Conservation (phyloP, 2,329 filamentous ascomycete genomes). For the Aureobasidium vineae region DNA sequence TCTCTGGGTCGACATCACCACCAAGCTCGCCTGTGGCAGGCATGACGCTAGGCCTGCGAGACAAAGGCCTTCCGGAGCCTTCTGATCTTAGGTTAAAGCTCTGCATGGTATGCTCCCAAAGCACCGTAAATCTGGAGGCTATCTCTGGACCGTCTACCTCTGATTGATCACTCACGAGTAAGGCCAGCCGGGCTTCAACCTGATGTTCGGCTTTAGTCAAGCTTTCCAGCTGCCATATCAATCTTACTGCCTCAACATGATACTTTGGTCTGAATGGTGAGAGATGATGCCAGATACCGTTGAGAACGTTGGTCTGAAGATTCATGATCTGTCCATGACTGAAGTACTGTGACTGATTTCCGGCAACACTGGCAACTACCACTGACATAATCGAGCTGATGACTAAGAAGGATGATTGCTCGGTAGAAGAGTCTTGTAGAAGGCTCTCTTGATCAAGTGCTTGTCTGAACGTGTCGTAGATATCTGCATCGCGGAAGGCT, state of each 20-base stretch:
- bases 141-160: slow-evolving; percentile 47
- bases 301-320: slow-evolving; percentile 67
- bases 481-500: not conserved
- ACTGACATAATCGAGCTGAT: slow-evolving; percentile 32
- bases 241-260: slow-evolving; percentile 87
- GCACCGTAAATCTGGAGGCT: slow-evolving; percentile 67
- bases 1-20: slow-evolving; percentile 61
- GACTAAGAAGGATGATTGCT: slow-evolving; percentile 30
- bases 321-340: slow-evolving; percentile 53
- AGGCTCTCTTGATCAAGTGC: slow-evolving; percentile 8
- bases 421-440: not conserved
- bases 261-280: slow-evolving; percentile 84
- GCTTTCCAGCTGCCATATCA: slow-evolving; percentile 81
- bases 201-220: slow-evolving; percentile 49
- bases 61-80: slow-evolving; percentile 28
- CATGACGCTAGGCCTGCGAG: slow-evolving; percentile 35
- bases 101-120: slow-evolving; percentile 73
- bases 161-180: slow-evolving; percentile 17
- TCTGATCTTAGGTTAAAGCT: slow-evolving; percentile 26
- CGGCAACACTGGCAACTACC: slow-evolving; percentile 20
- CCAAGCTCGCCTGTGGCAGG: slow-evolving; percentile 38
- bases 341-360: slow-evolving; percentile 8
- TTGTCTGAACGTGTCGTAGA: slow-evolving; percentile 16
- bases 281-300: slow-evolving; percentile 74
- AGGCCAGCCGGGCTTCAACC: slow-evolving; percentile 24